Evolutionary conservation across 805 yeast genomes (phyloP).

Genomic region (Sugiyamaella floridensis): DNA sequence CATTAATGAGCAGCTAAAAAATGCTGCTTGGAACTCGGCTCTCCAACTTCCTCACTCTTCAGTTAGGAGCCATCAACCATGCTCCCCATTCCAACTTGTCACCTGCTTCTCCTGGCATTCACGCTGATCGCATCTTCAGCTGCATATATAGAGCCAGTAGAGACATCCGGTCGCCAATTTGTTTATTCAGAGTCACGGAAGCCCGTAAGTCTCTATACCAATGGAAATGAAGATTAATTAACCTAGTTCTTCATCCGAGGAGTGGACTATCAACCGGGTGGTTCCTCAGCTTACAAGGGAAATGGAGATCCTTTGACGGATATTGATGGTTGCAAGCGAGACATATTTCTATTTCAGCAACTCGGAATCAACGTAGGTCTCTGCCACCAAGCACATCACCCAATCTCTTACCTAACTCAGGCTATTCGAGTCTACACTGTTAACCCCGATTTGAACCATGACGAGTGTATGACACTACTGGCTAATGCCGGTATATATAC

Average conservation of each 20-base stretch:
- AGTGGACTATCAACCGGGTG: constrained; percentile 95
- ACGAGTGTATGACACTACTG: constrained; percentile 81
- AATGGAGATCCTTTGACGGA: constrained; percentile 70
- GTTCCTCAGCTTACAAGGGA: constrained; percentile 61
- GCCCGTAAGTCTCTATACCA: constrained; percentile 42
- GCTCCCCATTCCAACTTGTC: not conserved
- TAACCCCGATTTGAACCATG: constrained; percentile 77
- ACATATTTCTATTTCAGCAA: constrained; percentile 69
- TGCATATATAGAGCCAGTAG: constrained; percentile 53
- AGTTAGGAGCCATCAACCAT: not conserved
- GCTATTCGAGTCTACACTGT: constrained; percentile 84
- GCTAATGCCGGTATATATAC: constrained; percentile 92
- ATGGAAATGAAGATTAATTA: not conserved
- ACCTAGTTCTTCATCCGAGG: constrained; percentile 70
- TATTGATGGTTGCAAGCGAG: constrained; percentile 67
- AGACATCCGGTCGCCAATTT: constrained; percentile 62
- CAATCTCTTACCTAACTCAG: constrained; percentile 18
- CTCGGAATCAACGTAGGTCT: constrained; percentile 58
- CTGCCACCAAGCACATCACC: not conserved
- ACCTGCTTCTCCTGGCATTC: not conserved
- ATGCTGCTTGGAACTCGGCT: not conserved
- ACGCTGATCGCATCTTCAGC: not conserved
- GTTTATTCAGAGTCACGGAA: constrained; percentile 65
- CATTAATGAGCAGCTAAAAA: no score
- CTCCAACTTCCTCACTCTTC: not conserved